phyloP scores from a whole-genome alignment of 352 stramenopile genomes.

The Phytophthora macrochlamydospora region DNA sequence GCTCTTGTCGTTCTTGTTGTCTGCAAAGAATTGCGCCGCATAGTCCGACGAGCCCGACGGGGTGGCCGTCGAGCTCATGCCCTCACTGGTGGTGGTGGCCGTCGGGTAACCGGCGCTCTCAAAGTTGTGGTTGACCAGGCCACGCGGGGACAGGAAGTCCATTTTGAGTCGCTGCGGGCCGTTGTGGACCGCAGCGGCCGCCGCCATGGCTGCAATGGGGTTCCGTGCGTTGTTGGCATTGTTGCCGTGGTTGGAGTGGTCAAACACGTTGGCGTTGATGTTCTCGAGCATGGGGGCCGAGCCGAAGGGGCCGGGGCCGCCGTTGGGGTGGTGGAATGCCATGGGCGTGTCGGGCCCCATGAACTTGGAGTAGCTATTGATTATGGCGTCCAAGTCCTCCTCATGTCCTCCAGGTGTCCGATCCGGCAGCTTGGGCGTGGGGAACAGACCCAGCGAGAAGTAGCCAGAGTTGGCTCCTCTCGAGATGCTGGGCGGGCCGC shows the following conservation, averaged over 20 bases:
- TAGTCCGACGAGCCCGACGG: constrained; percentile 50
- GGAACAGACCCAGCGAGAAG: constrained; percentile 63
- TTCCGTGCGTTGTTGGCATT: constrained; percentile 18
- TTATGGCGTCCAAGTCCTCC: constrained; percentile 60
- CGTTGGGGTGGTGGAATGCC: constrained; percentile 49
- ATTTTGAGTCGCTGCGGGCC: constrained; percentile 60
- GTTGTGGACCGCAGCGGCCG: constrained; percentile 28
- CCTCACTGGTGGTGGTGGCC: constrained; percentile 15
- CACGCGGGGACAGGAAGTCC: constrained; percentile 47
- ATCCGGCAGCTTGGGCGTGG: constrained; percentile 42
- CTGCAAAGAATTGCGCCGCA: constrained; percentile 72
- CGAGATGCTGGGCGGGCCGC: constrained; percentile 59
- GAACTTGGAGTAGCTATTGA: constrained; percentile 80
- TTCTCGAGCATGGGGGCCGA: constrained; percentile 60
- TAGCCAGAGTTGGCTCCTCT: constrained; percentile 46
- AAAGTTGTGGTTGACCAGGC: constrained; percentile 35
- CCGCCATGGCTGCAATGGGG: constrained; percentile 34
- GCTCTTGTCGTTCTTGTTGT: constrained; percentile 54
- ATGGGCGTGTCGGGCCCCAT: constrained; percentile 59
- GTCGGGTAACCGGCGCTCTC: constrained; percentile 44
- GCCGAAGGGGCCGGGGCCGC: constrained; percentile 37
- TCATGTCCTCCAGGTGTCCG: constrained; percentile 37
- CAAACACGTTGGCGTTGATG: constrained; percentile 66
- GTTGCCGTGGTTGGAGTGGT: constrained; percentile 59
- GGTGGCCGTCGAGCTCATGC: constrained; percentile 14